Base-by-base conservation (phyloP, 2,329 filamentous ascomycete genomes). In the Hypocreales sp. region DNA sequence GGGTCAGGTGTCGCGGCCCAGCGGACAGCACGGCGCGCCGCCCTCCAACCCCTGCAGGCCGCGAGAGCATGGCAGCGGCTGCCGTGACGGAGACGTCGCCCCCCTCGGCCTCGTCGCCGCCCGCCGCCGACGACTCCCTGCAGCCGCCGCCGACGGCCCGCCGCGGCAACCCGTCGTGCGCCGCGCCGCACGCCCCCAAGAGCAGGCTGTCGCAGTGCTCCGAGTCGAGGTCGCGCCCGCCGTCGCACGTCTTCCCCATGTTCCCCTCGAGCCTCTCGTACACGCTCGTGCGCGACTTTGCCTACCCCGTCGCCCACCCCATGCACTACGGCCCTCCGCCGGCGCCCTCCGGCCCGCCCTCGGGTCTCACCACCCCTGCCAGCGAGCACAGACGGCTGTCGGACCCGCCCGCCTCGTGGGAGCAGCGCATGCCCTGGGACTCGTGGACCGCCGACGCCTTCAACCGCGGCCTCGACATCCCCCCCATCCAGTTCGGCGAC, bases 281-380 rank as follows among this genome's bases (percentile, higher is more conserved):
- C 51, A 75, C 84, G n/a, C 64, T 82, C 24, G 86, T 98, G 38
- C 79, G 90, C 45, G 90, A 98, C 61, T 98, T 95, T 56, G 90
- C 90, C 40, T 98, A 95, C 49, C 73, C 82, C 18, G 49, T 69
- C 15, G 65, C 67, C 30, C 81, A 95, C 51, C 84, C 82, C 23
- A 65, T 94, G 52, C 90, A 95, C 59, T 93, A 93, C 61, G 90
- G 90, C 2, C 80, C 87, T n/a, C 76, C 82, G 11, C 77, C 78
- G 20, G 78, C 84, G 40, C 63, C 72, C 15, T 75, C 72, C 27
- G 57, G 62, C 28, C 71, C 73, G n/a, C 64, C 72, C 7, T 92
- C 84, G 1, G 78, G 76, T 31, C 65, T 79, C 40, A 86, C 79
- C n/a, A 93, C 86, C 0, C 84, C 87, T 8, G 74, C 70, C 11